These are phyloP conservation scores for Eutrema heterophyllum DNA, from an alignment of 345 rosid genomes.

Conservation along the genomic window DNA sequence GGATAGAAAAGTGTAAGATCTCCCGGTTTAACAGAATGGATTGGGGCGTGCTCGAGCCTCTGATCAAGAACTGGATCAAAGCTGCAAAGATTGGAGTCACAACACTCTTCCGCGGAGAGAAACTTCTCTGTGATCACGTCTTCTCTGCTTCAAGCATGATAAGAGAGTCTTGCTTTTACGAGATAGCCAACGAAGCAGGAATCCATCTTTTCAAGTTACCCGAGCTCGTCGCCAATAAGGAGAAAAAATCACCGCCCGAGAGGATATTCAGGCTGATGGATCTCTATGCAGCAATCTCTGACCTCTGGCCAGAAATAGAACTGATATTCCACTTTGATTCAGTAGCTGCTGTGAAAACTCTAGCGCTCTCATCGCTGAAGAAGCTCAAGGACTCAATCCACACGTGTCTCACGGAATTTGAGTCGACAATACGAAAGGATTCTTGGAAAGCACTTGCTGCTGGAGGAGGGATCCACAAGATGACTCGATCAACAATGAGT, in stretches of 20 bases:
- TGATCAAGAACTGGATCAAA: conserved; percentile 61
- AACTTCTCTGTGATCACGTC: conserved; percentile 61
- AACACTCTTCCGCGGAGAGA: conserved; percentile 56
- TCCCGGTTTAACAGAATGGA: conserved; percentile 49
- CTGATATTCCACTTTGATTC: conserved; percentile 54
- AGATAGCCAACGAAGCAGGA: conserved; percentile 59
- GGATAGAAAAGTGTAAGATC: conserved; percentile 40
- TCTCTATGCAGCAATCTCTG: conserved; percentile 50
- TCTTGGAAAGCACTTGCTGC: conserved; percentile 36
- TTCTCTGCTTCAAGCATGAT: conserved; percentile 44
- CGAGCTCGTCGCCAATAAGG: conserved; percentile 47
- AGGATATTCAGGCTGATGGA: conserved; percentile 59
- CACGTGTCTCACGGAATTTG: conserved; percentile 40
- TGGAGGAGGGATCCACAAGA: conserved; percentile 70
- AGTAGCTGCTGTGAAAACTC: conserved; percentile 41
- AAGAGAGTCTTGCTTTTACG: conserved; percentile 63
- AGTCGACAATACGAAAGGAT: conserved; percentile 45
- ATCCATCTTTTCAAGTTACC: conserved; percentile 56
- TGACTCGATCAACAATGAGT: conserved; percentile 56
- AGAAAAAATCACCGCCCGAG: conserved; percentile 37
- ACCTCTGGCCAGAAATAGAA: conserved; percentile 62
- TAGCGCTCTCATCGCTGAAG: conserved; percentile 45
- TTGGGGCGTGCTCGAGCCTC: conserved; percentile 41
- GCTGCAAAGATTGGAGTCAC: conserved; percentile 59
- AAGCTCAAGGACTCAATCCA: conserved; percentile 45